phyloP scores from a whole-genome alignment of 345 rosid species.

The Chamaenerion angustifolium region DNA sequence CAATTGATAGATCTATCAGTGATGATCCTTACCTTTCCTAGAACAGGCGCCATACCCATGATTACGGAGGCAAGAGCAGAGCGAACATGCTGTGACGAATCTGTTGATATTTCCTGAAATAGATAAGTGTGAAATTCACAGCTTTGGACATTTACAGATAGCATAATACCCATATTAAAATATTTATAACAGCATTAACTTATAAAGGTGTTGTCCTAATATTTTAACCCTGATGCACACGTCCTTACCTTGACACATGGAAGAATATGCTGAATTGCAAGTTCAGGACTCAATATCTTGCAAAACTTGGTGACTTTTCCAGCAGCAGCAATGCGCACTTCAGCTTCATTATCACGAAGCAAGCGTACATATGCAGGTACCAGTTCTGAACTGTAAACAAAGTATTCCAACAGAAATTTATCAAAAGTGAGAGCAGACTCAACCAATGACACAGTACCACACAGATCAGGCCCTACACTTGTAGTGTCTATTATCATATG shows the following conservation, averaged over 20 bases:
- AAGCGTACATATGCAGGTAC: conserved; percentile 90
- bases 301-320: conserved; percentile 93
- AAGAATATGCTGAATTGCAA: conserved; percentile 68
- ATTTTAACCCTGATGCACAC: not conserved
- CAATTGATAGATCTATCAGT: too few species aligned
- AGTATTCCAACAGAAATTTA: not conserved
- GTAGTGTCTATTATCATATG: not conserved
- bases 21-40: conserved; percentile 31
- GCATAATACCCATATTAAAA: conserved; percentile 3
- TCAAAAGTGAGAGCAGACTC: not conserved
- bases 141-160: not conserved
- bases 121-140: conserved; percentile 2
- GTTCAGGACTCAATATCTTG: conserved; percentile 76
- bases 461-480: too few species aligned
- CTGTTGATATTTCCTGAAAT: conserved; percentile 76
- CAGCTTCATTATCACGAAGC: conserved; percentile 96
- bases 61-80: conserved; percentile 97
- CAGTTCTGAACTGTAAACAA: conserved; percentile 47
- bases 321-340: conserved; percentile 97
- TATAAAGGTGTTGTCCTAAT: not conserved
- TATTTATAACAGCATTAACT: not conserved
- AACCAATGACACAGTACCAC: too few species aligned
- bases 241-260: conserved; percentile 73
- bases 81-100: conserved; percentile 96
- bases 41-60: conserved; percentile 97